Conservation (phyloP, 176 grass and related monocot species). For the Cenchrus americanus region DNA sequence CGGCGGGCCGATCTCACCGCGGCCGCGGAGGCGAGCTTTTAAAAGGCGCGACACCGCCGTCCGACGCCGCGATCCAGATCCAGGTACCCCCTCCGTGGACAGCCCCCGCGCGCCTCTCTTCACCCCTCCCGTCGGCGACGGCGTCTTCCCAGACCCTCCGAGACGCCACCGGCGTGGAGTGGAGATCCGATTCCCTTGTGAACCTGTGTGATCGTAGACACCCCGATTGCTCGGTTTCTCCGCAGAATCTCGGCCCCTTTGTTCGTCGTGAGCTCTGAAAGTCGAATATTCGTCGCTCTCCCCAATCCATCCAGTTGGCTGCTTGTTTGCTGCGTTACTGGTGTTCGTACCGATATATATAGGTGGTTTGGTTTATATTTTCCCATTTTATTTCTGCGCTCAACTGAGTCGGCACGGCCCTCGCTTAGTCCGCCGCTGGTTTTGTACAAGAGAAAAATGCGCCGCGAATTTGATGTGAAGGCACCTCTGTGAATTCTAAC, state of each 20-base stretch:
- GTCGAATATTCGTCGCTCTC: slow-evolving; percentile 4
- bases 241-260: not conserved
- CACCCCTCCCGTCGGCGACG: not conserved
- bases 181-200: not conserved
- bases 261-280: slow-evolving; percentile 6
- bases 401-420: slow-evolving; percentile 1
- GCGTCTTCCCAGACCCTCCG: not conserved
- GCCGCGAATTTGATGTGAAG: not conserved
- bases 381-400: not conserved
- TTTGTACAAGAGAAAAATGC: not conserved
- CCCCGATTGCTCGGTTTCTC: slow-evolving; percentile 11
- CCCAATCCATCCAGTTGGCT: slow-evolving; percentile 12
- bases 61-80: slow-evolving; percentile 36
- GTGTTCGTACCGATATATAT: slow-evolving; percentile 9
- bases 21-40: not conserved
- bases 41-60: not conserved
- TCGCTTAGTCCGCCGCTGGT: slow-evolving; percentile 22
- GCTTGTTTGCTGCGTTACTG: not conserved
- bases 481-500: slow-evolving; percentile 5
- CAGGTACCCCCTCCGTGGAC: slow-evolving; percentile 18
- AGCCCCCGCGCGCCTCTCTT: not conserved
- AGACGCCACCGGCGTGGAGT: not conserved
- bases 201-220: not conserved
- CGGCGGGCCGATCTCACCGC: not conserved
- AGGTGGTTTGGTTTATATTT: not conserved